Evolutionary conservation across 1,284 basidiomycete genomes (phyloP).

Genomic region (Ceratobasidium sp.): DNA sequence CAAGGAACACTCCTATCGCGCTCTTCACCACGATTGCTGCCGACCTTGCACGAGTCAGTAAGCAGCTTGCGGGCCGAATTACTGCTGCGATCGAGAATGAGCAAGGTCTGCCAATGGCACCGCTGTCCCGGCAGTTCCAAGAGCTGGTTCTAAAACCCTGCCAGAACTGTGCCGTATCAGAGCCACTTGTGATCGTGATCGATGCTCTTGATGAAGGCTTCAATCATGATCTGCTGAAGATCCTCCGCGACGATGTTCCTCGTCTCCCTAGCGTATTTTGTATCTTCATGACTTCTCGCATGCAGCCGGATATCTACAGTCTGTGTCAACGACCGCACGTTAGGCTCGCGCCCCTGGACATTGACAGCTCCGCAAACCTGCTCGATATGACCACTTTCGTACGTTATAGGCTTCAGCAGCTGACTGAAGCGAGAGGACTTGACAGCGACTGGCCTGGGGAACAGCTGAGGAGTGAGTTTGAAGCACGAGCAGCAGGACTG

Average conservation of each 20-base stretch:
- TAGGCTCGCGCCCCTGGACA: neutral
- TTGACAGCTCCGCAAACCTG: neutral
- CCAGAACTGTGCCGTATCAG: neutral
- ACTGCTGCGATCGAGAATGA: neutral
- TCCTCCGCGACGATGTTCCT: neutral
- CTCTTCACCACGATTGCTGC: slow-evolving; percentile 15
- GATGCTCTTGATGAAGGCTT: slow-evolving; percentile 30
- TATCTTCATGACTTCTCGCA: slow-evolving; percentile 13
- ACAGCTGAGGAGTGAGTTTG: slow-evolving; percentile 33
- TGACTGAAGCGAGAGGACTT: neutral
- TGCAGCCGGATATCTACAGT: neutral
- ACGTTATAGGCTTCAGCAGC: neutral
- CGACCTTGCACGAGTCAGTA: neutral
- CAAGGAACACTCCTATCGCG: neutral
- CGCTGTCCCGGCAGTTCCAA: neutral
- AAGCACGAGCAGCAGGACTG: slow-evolving; percentile 46
- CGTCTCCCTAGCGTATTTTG: neutral
- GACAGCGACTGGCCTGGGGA: slow-evolving; percentile 44
- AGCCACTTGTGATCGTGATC: slow-evolving; percentile 2
- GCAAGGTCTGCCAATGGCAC: neutral
- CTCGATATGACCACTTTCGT: neutral
- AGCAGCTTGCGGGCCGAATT: neutral
- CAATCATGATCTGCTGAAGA: neutral
- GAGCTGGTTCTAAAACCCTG: neutral
- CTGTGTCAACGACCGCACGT: neutral